Evolutionary conservation across 352 stramenopile species (phyloP).

Genomic region (Phytophthora megakarya): DNA sequence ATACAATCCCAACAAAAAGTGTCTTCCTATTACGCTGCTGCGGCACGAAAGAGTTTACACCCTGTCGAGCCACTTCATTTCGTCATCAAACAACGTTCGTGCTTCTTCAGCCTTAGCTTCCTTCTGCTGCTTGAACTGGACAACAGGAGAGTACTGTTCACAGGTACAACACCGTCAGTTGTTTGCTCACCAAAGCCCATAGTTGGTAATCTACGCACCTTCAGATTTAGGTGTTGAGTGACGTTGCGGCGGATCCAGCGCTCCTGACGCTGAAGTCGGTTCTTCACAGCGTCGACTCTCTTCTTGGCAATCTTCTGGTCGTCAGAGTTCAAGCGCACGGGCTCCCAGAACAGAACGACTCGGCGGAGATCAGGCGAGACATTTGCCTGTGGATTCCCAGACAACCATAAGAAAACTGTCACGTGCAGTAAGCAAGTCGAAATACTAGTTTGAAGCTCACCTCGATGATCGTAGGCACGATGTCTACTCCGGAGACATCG

Average conservation of each 20-base stretch:
- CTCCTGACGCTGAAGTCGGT: constrained; percentile 65
- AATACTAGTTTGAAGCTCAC: constrained; percentile 27
- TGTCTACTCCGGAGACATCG: constrained; percentile 57
- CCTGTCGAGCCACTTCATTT: constrained; percentile 80
- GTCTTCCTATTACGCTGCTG: constrained; percentile 23
- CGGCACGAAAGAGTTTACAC: constrained; percentile 21
- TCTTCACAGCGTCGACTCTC: constrained; percentile 68
- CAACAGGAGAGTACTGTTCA: constrained; percentile 68
- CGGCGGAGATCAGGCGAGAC: constrained; percentile 69
- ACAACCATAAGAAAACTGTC: not conserved
- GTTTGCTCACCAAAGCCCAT: not conserved
- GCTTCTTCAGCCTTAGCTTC: constrained; percentile 64
- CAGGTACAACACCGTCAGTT: not conserved
- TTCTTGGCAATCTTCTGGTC: constrained; percentile 81
- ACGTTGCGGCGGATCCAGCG: constrained; percentile 73
- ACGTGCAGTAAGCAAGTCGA: not conserved
- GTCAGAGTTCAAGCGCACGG: constrained; percentile 63
- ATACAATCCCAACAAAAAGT: constrained; percentile 33
- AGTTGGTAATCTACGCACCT: constrained; percentile 43
- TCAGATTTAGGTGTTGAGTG: constrained; percentile 79
- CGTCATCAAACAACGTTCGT: constrained; percentile 67
- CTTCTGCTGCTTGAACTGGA: constrained; percentile 81
- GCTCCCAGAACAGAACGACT: constrained; percentile 78
- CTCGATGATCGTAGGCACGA: constrained; percentile 75
- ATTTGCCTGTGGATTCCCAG: constrained; percentile 47